Percentiles rank a stretch among this genome's conserved stretches.
Evolutionary conservation across 2,329 filamentous ascomycete genomes (phyloP).

Genomic region (Ophiostoma novo-ulmi): DNA sequence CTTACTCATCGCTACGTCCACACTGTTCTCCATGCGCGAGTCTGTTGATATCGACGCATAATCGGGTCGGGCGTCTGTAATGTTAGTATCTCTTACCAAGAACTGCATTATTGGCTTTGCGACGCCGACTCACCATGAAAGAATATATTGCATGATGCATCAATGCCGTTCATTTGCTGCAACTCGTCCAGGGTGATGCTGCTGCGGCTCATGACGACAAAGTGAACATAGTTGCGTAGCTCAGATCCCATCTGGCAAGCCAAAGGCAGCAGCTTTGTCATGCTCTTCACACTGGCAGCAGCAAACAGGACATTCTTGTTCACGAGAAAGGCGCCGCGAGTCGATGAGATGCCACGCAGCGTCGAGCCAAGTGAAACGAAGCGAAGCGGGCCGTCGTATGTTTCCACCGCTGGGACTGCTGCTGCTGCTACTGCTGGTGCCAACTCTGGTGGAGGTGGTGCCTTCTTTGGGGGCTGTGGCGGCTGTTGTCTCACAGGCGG

Average conservation of each 20-base stretch:
- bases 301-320: conserved; percentile 77
- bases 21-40: conserved; percentile 59
- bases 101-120: background rate
- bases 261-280: conserved; percentile 67
- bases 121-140: conserved; percentile 44
- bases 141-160: conserved; percentile 60
- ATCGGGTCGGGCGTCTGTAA: conserved; percentile 69
- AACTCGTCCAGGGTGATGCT: conserved; percentile 65
- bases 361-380: conserved; percentile 61
- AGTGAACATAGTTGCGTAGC: conserved; percentile 70
- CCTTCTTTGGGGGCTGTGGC: background rate
- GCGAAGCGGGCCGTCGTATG: conserved; percentile 64
- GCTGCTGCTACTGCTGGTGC: conserved; percentile 8
- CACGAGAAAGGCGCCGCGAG: conserved; percentile 44
- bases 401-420: background rate
- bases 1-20: conserved; percentile 59
- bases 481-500: background rate
- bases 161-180: conserved; percentile 72
- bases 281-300: conserved; percentile 67
- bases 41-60: conserved; percentile 65
- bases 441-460: background rate
- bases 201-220: conserved; percentile 70
- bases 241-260: conserved; percentile 78
- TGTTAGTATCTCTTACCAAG: background rate
- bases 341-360: conserved; percentile 54